Evolutionary conservation across 306 rosid species (phyloP), one percentile per base, ranked within the genome.

Genomic region (Leucaena leucocephala): DNA sequence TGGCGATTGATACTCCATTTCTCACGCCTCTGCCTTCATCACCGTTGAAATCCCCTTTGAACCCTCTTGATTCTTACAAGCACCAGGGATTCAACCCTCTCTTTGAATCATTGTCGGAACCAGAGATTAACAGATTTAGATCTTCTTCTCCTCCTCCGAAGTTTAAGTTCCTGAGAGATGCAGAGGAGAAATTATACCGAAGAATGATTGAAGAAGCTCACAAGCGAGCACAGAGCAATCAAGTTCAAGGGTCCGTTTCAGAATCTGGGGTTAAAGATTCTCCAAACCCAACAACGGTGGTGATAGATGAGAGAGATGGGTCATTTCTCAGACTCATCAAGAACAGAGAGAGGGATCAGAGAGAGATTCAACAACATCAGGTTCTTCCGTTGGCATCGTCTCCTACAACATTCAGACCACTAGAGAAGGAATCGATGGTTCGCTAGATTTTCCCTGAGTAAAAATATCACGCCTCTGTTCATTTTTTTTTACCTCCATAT

Each of bases 81-180:
- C 84, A 84, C 71, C 88, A 84, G 52, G 92, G 92, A 76, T 88
- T 89, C 91, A 91, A 91, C 43, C 94, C 97, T 34, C 97, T 92
- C 61, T 92, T 88, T 87, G 95, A 90, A 84, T 85, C 95, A 14
- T 76, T 90, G 7, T 55, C 80, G 0, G 94, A 86, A 35, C 75
- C 81, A 16, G 93, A 92, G 43, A 8, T 87, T 77, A 70, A 27
- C 82, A 77, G 87, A 82, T 42, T 84, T 61, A 80, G 83, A 77
- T 89, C 97, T 74, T 92, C 44, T 5, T 38, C 97, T 8, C 94
- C 97, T 6, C 97, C 97, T 45, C 91, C 94, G 2, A 90, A 85
- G 76, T 92, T 92, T 80, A 92, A 88, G 86, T 92, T 92, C 74
- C 73, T 90, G 12, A 87, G 94, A 64, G 94, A 90, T 66, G 94